Evolutionary conservation across 2,329 filamentous ascomycete genomes (phyloP).

Genomic region (Coniochaeta hoffmannii): DNA sequence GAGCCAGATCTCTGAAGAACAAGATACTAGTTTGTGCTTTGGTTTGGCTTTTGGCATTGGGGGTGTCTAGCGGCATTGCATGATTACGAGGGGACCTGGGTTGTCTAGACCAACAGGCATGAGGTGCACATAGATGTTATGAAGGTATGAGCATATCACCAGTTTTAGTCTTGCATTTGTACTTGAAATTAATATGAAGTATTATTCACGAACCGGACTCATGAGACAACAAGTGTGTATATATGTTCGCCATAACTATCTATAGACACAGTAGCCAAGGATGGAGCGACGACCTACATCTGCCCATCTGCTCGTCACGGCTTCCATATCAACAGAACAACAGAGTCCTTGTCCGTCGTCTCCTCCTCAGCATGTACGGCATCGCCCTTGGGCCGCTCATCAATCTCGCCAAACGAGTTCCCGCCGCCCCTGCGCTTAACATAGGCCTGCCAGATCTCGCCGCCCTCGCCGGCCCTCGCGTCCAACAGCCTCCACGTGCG

Average conservation of each 20-base stretch:
- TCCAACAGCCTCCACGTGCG: conserved; percentile 35
- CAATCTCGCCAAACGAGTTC: conserved; percentile 11
- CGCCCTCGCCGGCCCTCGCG: conserved; percentile 23
- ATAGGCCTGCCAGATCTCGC: conserved; percentile 40
- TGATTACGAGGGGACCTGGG: not conserved
- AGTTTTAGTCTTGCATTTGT: not conserved
- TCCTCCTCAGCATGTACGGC: conserved; percentile 17
- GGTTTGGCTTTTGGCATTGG: not conserved
- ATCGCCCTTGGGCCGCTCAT: conserved; percentile 11
- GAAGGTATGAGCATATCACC: not conserved
- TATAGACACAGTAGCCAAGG: no score
- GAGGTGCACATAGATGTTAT: not conserved
- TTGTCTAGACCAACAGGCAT: not conserved
- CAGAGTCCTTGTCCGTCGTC: conserved; percentile 25
- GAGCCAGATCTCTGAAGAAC: not conserved
- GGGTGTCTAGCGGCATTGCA: not conserved
- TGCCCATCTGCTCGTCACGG: no score
- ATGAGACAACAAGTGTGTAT: no score
- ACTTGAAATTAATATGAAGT: not conserved
- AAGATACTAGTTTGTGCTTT: not conserved
- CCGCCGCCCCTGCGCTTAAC: conserved; percentile 22
- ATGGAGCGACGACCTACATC: no score
- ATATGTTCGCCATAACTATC: no score
- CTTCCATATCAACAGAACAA: conserved; percentile 34
- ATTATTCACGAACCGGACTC: no score